Percentiles rank a stretch among this genome's conserved stretches.
Evolutionary conservation across 2,329 filamentous ascomycete genomes (phyloP).

Genomic region (Xylaria sp.): DNA sequence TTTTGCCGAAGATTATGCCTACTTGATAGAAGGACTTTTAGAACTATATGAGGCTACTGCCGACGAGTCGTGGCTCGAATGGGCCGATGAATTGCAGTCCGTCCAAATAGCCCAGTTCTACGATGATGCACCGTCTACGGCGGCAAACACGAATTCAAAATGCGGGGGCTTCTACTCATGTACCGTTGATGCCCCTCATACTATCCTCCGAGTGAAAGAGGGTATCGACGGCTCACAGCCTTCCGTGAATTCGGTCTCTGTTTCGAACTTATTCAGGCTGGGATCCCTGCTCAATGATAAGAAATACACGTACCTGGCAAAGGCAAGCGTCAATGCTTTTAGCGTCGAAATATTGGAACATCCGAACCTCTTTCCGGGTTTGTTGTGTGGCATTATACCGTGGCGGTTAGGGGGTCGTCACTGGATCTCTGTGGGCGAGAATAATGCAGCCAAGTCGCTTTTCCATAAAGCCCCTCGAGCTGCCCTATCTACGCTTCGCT

Average conservation of each 20-base stretch:
- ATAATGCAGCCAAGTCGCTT: conserved; percentile 19
- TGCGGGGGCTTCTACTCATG: conserved; percentile 80
- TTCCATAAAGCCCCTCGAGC: conserved; percentile 45
- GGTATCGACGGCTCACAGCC: conserved; percentile 94
- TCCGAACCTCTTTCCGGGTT: conserved; percentile 87
- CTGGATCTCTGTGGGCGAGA: conserved; percentile 45
- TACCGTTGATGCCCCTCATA: conserved; percentile 68
- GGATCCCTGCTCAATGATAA: conserved; percentile 74
- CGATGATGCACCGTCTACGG: conserved; percentile 62
- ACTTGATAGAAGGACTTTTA: conserved; percentile 82
- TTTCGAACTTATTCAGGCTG: conserved; percentile 86
- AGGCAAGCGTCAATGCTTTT: conserved; percentile 83
- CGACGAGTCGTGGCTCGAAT: conserved; percentile 78
- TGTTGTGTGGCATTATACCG: conserved; percentile 80
- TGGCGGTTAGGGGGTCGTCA: conserved; percentile 74
- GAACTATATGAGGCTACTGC: conserved; percentile 87
- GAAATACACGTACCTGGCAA: conserved; percentile 71
- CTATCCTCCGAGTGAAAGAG: conserved; percentile 89
- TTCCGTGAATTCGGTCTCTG: conserved; percentile 88
- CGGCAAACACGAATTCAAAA: conserved; percentile 53
- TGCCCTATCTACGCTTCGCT: conserved; percentile 45
- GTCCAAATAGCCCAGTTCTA: conserved; percentile 81
- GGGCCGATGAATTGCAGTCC: conserved; percentile 85
- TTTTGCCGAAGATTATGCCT: conserved; percentile 96
- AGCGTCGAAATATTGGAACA: conserved; percentile 93